phyloP scores from a whole-genome alignment of 2,329 filamentous ascomycete species.

The Botrytis fragariae region DNA sequence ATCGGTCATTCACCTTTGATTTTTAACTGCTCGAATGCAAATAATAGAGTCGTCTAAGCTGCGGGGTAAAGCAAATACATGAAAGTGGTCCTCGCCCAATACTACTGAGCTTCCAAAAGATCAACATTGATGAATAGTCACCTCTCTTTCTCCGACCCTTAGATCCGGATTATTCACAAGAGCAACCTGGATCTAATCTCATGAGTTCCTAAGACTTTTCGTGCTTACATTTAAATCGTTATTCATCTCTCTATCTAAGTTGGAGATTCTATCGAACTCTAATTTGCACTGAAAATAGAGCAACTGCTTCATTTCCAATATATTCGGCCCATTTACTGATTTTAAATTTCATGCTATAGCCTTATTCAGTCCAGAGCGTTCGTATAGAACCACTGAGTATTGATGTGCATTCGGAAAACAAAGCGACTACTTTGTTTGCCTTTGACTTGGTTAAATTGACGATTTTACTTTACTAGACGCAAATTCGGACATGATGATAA shows the following conservation, averaged over 20 bases:
- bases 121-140: not conserved
- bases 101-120: not conserved
- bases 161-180: not conserved
- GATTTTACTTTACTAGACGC: not conserved
- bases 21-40: not conserved
- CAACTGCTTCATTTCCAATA: not conserved
- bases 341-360: not conserved
- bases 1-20: not conserved
- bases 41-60: not conserved
- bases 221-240: not conserved
- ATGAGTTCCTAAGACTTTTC: not conserved
- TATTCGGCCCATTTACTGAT: not conserved
- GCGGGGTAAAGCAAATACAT: not conserved
- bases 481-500: not conserved
- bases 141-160: not conserved
- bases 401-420: not conserved
- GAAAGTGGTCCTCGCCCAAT: not conserved
- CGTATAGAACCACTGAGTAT: not conserved
- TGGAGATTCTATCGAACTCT: not conserved
- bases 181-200: not conserved
- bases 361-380: not conserved
- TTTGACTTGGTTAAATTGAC: not conserved
- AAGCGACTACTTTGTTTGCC: not conserved
- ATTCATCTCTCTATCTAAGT: not conserved
- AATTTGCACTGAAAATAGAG: not conserved